Evolutionary conservation across 108 stramenopile species (phyloP), one percentile per base, ranked within the genome.

Genomic region (Fragilariopsis cylindrus): DNA sequence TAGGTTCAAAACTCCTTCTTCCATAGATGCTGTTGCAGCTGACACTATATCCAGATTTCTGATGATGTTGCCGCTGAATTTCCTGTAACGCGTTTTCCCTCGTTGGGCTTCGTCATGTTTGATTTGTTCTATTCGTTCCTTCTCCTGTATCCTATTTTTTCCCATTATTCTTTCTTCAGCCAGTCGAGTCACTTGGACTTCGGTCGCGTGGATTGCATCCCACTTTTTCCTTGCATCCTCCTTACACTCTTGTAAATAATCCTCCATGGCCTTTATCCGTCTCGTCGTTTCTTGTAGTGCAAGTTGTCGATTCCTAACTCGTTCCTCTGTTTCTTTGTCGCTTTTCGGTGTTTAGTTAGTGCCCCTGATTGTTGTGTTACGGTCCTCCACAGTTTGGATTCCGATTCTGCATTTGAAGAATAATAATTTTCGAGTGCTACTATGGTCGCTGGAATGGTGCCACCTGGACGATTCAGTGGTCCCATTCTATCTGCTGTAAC

Each of bases 31-130:
- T 48, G 82, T 67, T 6, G 85, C 84, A 3, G 72, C 76, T 5
- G 76, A 65, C 3, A 89, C 88, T 49, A 92, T 80, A 54, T 89
- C 84, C 81, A 89, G 11, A 92, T 81, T 70, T 89, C 88, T 39
- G 71, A 80, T 30, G 63, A 45, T 11, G 70, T 82, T 9, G 65
- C 60, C 13, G 54, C 72, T 3, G 60, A 30, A 7, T 48, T 63
- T 9, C 60, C 72, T 30, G 30, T 12, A 8, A 18, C n/a, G 46
- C 72, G 54, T 0, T 46, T n/a, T 45, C 7, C 18, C 5, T 50
- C 48, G 72, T 39, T 68, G 4, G 54, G 48, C 19, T 68, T 75
- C 45, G 12, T 76, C 72, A 72, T 47, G 42, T 48, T 74, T 57
- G 16, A 77, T 56, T 18, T 79, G 53, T 65, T 79, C 65, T 54